These are phyloP conservation scores for Williopsis jadinii DNA, from an alignment of 1,139 yeast genomes.

Conservation along the genomic window DNA sequence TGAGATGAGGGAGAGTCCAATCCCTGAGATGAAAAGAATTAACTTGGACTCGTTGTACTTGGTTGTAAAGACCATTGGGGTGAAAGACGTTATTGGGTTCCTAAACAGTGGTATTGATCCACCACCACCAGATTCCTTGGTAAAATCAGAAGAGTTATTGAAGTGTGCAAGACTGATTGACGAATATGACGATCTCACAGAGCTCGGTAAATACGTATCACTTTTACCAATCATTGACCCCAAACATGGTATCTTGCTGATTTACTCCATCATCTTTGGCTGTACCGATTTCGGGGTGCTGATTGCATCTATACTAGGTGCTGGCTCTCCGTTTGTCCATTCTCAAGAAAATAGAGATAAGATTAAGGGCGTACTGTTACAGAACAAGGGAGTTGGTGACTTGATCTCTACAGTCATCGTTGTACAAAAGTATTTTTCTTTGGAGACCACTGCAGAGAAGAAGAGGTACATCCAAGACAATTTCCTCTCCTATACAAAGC, in stretches of 20 bases:
- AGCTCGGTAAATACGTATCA: constrained; percentile 77
- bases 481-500: constrained; percentile 51
- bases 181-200: constrained; percentile 51
- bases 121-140: constrained; percentile 52
- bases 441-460: constrained; percentile 24
- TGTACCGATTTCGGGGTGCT: constrained; percentile 72
- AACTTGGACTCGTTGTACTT: constrained; percentile 77
- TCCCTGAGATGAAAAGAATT: constrained; percentile 84
- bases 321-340: constrained; percentile 66
- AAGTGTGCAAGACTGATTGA: constrained; percentile 67
- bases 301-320: constrained; percentile 66
- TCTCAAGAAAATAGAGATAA: constrained; percentile 58
- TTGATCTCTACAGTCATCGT: constrained; percentile 57
- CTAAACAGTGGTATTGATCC: constrained; percentile 75
- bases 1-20: constrained; percentile 62
- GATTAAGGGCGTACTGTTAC: constrained; percentile 44
- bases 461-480: constrained; percentile 56
- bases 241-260: constrained; percentile 73
- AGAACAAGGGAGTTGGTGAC: constrained; percentile 54
- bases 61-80: constrained; percentile 85
- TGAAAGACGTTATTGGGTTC: constrained; percentile 61
- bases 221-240: constrained; percentile 77
- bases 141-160: constrained; percentile 55
- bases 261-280: constrained; percentile 76
- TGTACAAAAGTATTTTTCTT: constrained; percentile 41